Evolutionary conservation across 495 filamentous ascomycete species (phyloP), one percentile per base, ranked within the genome.

Genomic region (Xylaria acuta): DNA sequence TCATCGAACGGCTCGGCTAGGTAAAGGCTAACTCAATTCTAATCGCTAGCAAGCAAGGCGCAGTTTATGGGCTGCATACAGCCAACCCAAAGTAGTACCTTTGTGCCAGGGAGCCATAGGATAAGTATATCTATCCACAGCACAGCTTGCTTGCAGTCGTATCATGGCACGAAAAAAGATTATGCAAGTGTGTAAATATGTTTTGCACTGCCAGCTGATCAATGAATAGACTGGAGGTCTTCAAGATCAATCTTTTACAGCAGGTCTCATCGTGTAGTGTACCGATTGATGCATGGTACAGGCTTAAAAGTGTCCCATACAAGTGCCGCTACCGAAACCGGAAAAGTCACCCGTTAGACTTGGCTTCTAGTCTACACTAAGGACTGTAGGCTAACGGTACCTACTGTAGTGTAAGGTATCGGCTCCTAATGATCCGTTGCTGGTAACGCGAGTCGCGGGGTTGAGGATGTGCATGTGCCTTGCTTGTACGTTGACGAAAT

Each of bases 11-110:
- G 64, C 45, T 66, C 45, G 34, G 47, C 65, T 18, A 67, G 20
- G 36, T 14, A 27, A 40, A 65, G 27, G 45, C 47, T 27, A 56
- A 54, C 65, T 51, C 30, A n/a, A 34, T 53, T 54, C 41, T 30
- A 22, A 41, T 64, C 27, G 58, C 68, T 47, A 54, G 58, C 58
- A 70, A 51, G 67, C 67, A 70, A 70, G 68, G 68, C 68, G 68
- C 58, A 70, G 58, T 54, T 53, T 11, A 22, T 43, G 58, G 58
- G 49, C 40, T 62, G 67, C 67, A 69, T 30, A 45, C 40, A n/a
- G 27, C 34, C 51, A 60, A 49, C 41, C 30, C 27, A 34, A 16
- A 49, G 53, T 27, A 51, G 27, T 5, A 51, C 36, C 14, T 51
- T 14, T 5, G 36, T 43, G 49, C 64, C 45, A 20, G 9, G 20